Conservation (phyloP, 495 filamentous ascomycete genomes). For the Daldinia loculata region DNA sequence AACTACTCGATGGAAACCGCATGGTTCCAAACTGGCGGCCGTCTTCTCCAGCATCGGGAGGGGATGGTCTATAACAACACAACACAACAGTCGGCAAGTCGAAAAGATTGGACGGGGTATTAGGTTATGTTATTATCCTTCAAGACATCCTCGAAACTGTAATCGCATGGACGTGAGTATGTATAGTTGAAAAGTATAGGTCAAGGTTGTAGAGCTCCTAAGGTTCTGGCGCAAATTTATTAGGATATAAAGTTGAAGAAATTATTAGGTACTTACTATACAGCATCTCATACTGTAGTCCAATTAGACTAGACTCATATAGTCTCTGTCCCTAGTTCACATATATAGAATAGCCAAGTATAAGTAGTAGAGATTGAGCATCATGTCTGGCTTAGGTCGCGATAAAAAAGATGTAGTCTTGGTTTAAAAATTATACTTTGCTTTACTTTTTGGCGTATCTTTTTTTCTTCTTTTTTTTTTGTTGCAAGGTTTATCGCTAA, state of each 20-base stretch:
- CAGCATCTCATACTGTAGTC: background rate
- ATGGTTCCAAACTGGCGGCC: slow-evolving; percentile 78
- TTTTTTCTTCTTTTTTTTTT: background rate
- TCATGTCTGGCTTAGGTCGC: background rate
- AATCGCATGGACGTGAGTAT: background rate
- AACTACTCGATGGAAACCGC: slow-evolving; percentile 71
- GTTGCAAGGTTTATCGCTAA: slow-evolving; percentile 23
- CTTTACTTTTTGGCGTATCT: background rate
- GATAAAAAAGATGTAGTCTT: background rate
- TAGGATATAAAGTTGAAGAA: background rate
- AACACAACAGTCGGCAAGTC: slow-evolving; percentile 8
- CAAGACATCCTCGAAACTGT: slow-evolving; percentile 21
- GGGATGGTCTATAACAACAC: background rate
- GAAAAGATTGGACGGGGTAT: background rate
- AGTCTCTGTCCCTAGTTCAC: background rate
- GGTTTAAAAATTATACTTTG: background rate
- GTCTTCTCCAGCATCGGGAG: slow-evolving; percentile 84
- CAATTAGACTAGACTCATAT: background rate
- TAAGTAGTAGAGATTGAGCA: background rate
- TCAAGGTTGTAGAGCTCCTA: background rate
- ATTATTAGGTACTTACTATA: slow-evolving; percentile 10
- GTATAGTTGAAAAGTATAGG: background rate
- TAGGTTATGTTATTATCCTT: background rate
- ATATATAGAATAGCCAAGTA: background rate
- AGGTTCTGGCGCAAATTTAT: background rate